Evolutionary conservation across 2,329 filamentous ascomycete genomes (phyloP), one percentile per base, ranked within the genome.

Genomic region (Zymoseptoria crescenta): DNA sequence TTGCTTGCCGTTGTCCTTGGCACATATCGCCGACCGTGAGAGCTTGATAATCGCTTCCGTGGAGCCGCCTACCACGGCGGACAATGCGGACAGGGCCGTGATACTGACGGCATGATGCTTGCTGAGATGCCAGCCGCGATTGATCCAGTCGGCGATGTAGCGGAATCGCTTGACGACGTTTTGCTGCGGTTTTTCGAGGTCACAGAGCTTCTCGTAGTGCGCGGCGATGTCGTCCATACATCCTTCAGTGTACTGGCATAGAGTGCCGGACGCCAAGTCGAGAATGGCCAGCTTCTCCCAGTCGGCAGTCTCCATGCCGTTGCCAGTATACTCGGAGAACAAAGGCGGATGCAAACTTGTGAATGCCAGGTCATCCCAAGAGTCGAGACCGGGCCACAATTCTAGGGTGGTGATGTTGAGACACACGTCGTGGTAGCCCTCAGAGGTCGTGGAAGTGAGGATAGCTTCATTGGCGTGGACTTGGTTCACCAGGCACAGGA

Each of bases 281-380:
- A 58, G 13, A 16, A 58, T 35, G 28, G 56, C 56, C 51, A 58
- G 13, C 24, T 58, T 54, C 56, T 58, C 56, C 52, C 52, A 54
- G 4, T 55, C 8, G n/a, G 20, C 52, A 7, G 27, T 49, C 13
- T 35, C 41, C 52, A 50, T 19, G 9, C 7, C 30, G 41, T 8
- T 55, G 24, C 35, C 56, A 7, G 48, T 55, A 30, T 49, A 45
- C 6, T 58, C 35, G 3, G 56, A 58, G 56, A 58, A 55, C 20
- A 20, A 49, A 1, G 56, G 56, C 13, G 30, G 48, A 4, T 55
- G 29, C 54, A 41, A 16, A 7, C 19, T 57, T 7, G 55, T 57
- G 55, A 41, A 52, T 16, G 55, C 55, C 49, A 57, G 52, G 49
- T 57, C 49, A 24, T 57, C 49, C 55, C 55, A 35, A n/a, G 24